Evolutionary conservation across 352 stramenopile species (phyloP).

Genomic region (Globisporangium middletonii): DNA sequence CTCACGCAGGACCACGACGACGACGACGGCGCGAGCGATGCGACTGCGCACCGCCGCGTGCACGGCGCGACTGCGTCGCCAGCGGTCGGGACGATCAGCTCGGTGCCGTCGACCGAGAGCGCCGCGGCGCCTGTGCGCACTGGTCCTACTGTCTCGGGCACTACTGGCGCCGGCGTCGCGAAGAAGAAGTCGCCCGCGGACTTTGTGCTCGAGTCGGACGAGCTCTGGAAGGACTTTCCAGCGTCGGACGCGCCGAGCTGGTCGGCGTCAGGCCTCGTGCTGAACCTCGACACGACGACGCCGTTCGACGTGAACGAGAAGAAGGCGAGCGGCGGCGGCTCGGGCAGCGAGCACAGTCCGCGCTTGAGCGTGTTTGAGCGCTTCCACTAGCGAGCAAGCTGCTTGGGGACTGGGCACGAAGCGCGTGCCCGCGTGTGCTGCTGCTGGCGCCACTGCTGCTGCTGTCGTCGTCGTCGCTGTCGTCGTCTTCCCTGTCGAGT

Average conservation of each 20-base stretch:
- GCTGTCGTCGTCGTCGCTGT: not conserved
- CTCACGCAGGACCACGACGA: conserved; percentile 50
- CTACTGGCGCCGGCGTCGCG: not conserved
- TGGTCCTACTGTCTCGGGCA: not conserved
- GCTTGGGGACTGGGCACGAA: not conserved
- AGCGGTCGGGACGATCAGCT: not conserved
- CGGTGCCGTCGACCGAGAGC: not conserved
- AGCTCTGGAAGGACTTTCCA: conserved; percentile 78
- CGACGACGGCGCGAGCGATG: conserved; percentile 2
- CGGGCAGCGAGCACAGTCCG: conserved; percentile 56
- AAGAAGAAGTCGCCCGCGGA: conserved; percentile 25
- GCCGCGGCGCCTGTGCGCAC: too few relatives aligned
- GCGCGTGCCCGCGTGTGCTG: not conserved
- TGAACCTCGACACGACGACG: conserved; percentile 51
- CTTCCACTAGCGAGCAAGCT: conserved; percentile 55
- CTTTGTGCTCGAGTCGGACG: conserved; percentile 56
- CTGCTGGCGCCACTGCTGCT: not conserved
- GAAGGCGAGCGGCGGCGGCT: conserved; percentile 9
- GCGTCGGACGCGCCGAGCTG: conserved; percentile 39
- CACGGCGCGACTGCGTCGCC: conserved; percentile 17
- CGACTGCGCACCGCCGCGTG: conserved; percentile 4
- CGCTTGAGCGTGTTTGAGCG: conserved; percentile 79
- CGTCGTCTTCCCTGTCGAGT: too few relatives aligned
- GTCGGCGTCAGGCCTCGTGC: conserved; percentile 42
- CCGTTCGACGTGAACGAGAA: conserved; percentile 29